Evolutionary conservation across 805 yeast species (phyloP).

Genomic region (Starmerella scarabaei): DNA sequence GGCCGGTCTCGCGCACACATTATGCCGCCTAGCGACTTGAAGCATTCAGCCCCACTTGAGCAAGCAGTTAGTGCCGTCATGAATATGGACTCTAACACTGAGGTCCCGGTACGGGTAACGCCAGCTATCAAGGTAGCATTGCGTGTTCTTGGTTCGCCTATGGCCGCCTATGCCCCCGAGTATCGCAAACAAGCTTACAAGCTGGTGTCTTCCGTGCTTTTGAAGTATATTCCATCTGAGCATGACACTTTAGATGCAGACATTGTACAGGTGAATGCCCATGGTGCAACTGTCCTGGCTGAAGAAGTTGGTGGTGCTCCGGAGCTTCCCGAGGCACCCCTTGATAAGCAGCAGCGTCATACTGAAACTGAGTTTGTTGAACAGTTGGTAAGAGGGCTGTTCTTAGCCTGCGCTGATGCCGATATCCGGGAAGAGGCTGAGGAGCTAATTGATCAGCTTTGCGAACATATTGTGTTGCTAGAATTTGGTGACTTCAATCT

Average conservation of each 20-base stretch:
- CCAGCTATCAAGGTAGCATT: conserved; percentile 75
- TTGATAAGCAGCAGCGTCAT: conserved; percentile 23
- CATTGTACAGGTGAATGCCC: conserved; percentile 5
- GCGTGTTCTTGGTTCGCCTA: conserved; percentile 54
- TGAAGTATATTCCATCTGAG: conserved; percentile 47
- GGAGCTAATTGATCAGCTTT: conserved; percentile 46
- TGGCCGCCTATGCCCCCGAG: conserved; percentile 34
- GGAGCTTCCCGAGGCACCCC: conserved; percentile 16
- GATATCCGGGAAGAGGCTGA: conserved; percentile 60
- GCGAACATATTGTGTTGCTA: conserved; percentile 67
- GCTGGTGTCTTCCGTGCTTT: conserved; percentile 51
- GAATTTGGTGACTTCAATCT: conserved; percentile 63
- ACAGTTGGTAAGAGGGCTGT: conserved; percentile 54
- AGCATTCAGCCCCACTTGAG: conserved; percentile 37
- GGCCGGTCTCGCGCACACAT: conserved; percentile 86
- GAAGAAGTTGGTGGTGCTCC: conserved; percentile 12
- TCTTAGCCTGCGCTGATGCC: conserved; percentile 61
- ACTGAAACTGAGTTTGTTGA: conserved; percentile 48
- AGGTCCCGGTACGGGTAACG: conserved; percentile 60
- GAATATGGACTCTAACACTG: conserved; percentile 40
- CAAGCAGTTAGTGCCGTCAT: conserved; percentile 61
- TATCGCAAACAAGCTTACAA: conserved; percentile 69
- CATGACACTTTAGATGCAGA: conserved; percentile 5
- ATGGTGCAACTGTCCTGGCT: conserved; percentile 7
- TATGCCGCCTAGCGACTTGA: conserved; percentile 57